These are phyloP conservation scores for Diplodia mutila DNA, from an alignment of 2,329 filamentous ascomycete species.

Conservation along the genomic window DNA sequence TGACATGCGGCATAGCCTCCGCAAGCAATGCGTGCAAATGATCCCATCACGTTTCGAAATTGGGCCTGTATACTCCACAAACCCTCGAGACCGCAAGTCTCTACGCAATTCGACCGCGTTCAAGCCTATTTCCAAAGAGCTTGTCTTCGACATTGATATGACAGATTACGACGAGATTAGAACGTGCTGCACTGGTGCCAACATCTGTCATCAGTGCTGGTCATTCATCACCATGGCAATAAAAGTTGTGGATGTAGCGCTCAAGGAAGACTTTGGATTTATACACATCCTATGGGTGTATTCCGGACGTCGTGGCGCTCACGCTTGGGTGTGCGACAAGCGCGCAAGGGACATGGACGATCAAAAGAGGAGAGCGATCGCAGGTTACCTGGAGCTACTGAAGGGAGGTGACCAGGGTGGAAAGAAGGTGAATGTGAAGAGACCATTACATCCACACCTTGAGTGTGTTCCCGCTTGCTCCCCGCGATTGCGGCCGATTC, in stretches of 20 bases:
- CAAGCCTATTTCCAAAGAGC: slow-evolving; percentile 84
- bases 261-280: slow-evolving; percentile 95
- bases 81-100: slow-evolving; percentile 90
- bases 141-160: slow-evolving; percentile 99
- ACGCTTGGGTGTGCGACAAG: slow-evolving; percentile 97
- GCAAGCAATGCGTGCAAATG: slow-evolving; percentile 85
- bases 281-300: slow-evolving; percentile 98
- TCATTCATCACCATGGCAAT: slow-evolving; percentile 97
- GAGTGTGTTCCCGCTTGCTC: slow-evolving; percentile 53
- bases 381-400: slow-evolving; percentile 88
- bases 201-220: slow-evolving; percentile 95
- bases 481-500: neutral
- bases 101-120: slow-evolving; percentile 80
- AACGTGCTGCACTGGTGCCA: slow-evolving; percentile 91
- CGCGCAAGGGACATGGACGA: slow-evolving; percentile 84
- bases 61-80: slow-evolving; percentile 92
- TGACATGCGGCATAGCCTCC: slow-evolving; percentile 59
- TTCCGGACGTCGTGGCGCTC: slow-evolving; percentile 91
- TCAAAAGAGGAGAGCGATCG: slow-evolving; percentile 79
- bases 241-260: slow-evolving; percentile 82
- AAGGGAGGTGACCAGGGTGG: slow-evolving; percentile 82
- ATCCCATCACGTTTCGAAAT: slow-evolving; percentile 97
- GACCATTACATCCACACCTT: slow-evolving; percentile 89
- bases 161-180: slow-evolving; percentile 98
- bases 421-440: slow-evolving; percentile 81